A percentile compares a stretch with the other conserved stretches of the same genome.
phyloP scores from a whole-genome alignment of 305 asterid genomes.

The Fraxinus sp. region DNA sequence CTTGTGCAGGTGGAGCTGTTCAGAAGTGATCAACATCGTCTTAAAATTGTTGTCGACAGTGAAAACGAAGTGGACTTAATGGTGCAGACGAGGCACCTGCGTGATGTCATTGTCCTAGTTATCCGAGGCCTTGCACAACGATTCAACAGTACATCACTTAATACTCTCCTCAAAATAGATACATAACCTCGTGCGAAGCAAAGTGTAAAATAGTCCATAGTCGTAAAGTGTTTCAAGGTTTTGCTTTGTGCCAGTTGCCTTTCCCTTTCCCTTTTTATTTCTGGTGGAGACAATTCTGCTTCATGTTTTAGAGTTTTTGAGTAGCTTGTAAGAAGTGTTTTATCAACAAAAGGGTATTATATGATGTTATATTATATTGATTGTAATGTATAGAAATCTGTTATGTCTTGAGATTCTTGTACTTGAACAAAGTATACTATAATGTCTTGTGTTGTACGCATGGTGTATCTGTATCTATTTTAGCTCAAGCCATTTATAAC shows the following conservation, averaged over 20 bases:
- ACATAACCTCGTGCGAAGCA: slow-evolving; percentile 29
- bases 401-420: not conserved
- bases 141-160: slow-evolving; percentile 94
- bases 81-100: slow-evolving; percentile 94
- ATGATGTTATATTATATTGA: slow-evolving; percentile 2
- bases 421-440: not conserved
- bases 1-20: slow-evolving; percentile 79
- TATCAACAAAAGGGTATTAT: not conserved
- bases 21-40: slow-evolving; percentile 90
- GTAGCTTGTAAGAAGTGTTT: not conserved
- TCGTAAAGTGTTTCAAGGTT: slow-evolving; percentile 11
- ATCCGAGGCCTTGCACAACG: slow-evolving; percentile 91
- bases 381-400: slow-evolving; percentile 22
- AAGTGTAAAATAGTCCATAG: slow-evolving; percentile 18
- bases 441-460: not conserved
- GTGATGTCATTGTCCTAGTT: slow-evolving; percentile 89
- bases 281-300: slow-evolving; percentile 23
- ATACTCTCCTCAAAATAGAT: slow-evolving; percentile 91
- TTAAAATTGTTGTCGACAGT: slow-evolving; percentile 88
- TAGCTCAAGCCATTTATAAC: not conserved
- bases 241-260: slow-evolving; percentile 8
- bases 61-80: slow-evolving; percentile 91
- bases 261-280: slow-evolving; percentile 28
- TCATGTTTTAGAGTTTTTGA: slow-evolving; percentile 7
- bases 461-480: not conserved